Evolutionary conservation across 164 flowering plant species (phyloP).

Genomic region (Magnolia sinica): DNA sequence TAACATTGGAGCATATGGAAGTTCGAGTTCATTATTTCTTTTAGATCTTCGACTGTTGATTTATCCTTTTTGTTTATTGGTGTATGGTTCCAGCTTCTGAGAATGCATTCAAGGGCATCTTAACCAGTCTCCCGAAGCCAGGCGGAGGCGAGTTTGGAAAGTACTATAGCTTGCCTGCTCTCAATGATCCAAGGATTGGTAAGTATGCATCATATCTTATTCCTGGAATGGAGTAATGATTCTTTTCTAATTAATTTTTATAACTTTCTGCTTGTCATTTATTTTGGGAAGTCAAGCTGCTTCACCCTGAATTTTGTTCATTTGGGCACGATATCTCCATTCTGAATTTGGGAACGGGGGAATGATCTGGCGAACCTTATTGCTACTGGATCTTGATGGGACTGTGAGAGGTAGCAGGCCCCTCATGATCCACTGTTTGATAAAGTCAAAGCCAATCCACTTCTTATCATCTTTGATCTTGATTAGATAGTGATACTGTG

Average conservation of each 20-base stretch:
- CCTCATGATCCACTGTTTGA: background rate
- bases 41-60: background rate
- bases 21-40: background rate
- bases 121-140: slow-evolving; percentile 80
- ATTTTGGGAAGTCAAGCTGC: background rate
- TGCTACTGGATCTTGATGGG: background rate
- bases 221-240: background rate
- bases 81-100: slow-evolving; percentile 56
- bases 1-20: background rate
- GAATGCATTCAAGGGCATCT: slow-evolving; percentile 62
- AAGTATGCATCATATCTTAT: slow-evolving; percentile 6
- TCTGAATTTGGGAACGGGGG: background rate
- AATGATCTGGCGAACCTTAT: background rate
- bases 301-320: background rate
- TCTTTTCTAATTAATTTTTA: background rate
- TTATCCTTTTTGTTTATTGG: background rate
- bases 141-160: slow-evolving; percentile 93
- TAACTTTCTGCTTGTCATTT: background rate
- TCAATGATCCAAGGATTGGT: slow-evolving; percentile 91
- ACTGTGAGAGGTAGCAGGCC: background rate
- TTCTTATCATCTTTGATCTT: background rate
- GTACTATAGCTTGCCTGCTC: slow-evolving; percentile 75
- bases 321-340: background rate
- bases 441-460: background rate
- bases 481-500: background rate